Percentiles rank a stretch among this genome's conserved stretches.
phyloP scores from a whole-genome alignment of 2,329 filamentous ascomycete species.

The Lecanoromycetidae sp. region DNA sequence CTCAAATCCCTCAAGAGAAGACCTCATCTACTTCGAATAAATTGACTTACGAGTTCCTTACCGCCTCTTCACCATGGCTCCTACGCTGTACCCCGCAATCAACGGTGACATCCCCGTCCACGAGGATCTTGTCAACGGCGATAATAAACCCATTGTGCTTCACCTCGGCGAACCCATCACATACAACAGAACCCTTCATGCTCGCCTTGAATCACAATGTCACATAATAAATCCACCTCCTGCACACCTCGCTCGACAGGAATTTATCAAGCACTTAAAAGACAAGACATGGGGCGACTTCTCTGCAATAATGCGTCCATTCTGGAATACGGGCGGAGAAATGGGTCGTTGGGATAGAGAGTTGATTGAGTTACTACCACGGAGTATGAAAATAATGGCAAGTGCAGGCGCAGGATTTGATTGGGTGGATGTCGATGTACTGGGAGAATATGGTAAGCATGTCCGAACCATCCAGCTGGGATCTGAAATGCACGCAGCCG shows the following conservation, averaged over 20 bases:
- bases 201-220: constrained; percentile 31
- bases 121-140: not conserved
- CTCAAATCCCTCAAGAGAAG: not conserved
- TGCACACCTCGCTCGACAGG: constrained; percentile 23
- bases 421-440: constrained; percentile 48
- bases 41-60: not conserved
- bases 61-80: not conserved
- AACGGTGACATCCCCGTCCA: not conserved
- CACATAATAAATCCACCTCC: constrained; percentile 31
- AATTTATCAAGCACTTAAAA: constrained; percentile 33
- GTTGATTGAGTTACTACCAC: constrained; percentile 44
- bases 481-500: no score
- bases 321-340: constrained; percentile 52
- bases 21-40: no score
- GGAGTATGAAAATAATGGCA: constrained; percentile 48
- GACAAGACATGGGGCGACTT: constrained; percentile 30
- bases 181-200: constrained; percentile 35
- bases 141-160: constrained; percentile 27
- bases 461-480: not conserved
- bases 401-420: constrained; percentile 55
- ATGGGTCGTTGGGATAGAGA: constrained; percentile 55
- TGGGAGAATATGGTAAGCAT: constrained; percentile 27
- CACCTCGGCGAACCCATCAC: constrained; percentile 38
- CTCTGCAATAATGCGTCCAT: constrained; percentile 45
- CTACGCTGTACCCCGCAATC: not conserved